These are phyloP conservation scores for Gracilaria gracilis DNA, from an alignment of 23 red algal genomes.

Conservation along the genomic window DNA sequence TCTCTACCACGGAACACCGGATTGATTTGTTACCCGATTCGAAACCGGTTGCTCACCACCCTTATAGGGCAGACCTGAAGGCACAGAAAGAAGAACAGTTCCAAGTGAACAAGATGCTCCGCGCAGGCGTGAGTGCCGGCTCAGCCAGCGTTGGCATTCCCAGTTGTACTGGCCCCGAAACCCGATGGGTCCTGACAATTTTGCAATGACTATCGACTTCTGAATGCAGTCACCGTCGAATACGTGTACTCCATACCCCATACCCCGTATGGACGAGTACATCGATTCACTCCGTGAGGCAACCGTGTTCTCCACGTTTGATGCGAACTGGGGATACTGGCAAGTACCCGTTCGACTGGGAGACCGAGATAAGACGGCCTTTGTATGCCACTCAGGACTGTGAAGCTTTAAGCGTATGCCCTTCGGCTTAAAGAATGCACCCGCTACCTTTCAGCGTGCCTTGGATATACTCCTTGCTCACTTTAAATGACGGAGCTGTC, in stretches of 20 bases:
- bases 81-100: background rate
- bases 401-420: background rate
- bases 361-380: conserved; percentile 15
- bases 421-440: no score
- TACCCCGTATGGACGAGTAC: conserved; percentile 66
- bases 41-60: no score
- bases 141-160: background rate
- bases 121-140: conserved; percentile 8
- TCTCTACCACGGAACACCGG: no score
- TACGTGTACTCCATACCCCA: conserved; percentile 7
- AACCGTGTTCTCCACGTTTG: conserved; percentile 46
- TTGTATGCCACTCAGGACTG: conserved; percentile 18
- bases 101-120: conserved; percentile 30
- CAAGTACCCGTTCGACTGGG: background rate
- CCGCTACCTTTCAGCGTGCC: no score
- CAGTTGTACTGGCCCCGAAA: conserved; percentile 59
- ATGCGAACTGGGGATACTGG: conserved; percentile 16
- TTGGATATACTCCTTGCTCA: no score
- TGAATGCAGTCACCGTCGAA: conserved; percentile 12
- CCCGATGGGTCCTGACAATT: conserved; percentile 15
- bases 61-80: no score
- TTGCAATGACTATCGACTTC: conserved; percentile 45
- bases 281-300: conserved; percentile 42
- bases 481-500: conserved; percentile 16
- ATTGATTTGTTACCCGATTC: no score